Conservation (phyloP, 495 filamentous ascomycete genomes). For the Cairneyella variabilis region DNA sequence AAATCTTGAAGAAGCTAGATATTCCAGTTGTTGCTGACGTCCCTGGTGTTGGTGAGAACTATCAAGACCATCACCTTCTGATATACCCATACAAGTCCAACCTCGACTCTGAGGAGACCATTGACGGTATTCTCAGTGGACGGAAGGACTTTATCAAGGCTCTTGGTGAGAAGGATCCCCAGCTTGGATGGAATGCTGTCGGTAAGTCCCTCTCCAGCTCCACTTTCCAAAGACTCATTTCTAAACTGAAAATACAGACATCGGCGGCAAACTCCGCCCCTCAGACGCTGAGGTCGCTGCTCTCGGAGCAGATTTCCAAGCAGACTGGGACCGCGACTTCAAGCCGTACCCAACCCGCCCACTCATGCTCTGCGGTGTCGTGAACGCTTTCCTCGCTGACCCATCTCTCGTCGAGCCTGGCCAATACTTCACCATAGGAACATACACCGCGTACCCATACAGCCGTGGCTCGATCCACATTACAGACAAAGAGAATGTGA, state of each 20-base stretch:
- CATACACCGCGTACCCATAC: constrained; percentile 45
- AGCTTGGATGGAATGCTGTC: constrained; percentile 35
- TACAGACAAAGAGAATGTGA: constrained; percentile 34
- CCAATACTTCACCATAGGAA: constrained; percentile 38
- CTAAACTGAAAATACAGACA: constrained; percentile 31
- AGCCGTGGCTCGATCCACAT: constrained; percentile 58
- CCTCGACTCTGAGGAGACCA: constrained; percentile 21
- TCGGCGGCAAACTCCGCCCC: constrained; percentile 39
- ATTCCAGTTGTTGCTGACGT: constrained; percentile 71
- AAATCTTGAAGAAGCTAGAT: constrained; percentile 58
- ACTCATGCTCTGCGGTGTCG: constrained; percentile 29
- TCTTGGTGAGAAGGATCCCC: constrained; percentile 25
- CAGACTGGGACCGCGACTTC: constrained; percentile 43
- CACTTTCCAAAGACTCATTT: neutral
- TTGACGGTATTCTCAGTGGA: constrained; percentile 28
- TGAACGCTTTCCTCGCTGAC: constrained; percentile 40
- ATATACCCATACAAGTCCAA: constrained; percentile 28
- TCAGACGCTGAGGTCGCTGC: constrained; percentile 36
- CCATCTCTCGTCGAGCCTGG: constrained; percentile 34
- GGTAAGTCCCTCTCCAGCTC: constrained; percentile 22
- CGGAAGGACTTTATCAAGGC: constrained; percentile 28
- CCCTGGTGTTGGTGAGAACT: constrained; percentile 73
- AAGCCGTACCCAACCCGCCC: constrained; percentile 34
- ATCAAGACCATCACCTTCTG: constrained; percentile 36
- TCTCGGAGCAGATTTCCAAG: constrained; percentile 38